Evolutionary conservation across 345 rosid genomes (phyloP), one percentile per base, ranked within the genome.

Genomic region (Acer yangbiense): DNA sequence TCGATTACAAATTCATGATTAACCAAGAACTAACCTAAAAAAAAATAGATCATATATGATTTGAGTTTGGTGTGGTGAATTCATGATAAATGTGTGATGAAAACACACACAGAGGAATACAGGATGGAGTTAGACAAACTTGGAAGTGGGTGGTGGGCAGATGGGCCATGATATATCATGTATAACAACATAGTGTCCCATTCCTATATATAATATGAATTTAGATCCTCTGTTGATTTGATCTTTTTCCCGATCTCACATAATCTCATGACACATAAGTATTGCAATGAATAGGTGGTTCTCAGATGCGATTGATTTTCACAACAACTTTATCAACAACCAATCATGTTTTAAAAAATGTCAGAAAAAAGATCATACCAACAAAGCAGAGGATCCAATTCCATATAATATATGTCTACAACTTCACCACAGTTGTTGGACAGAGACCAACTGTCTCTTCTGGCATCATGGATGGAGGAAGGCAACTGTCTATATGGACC

Each of bases 81-180:
- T 14, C 18, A 25, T 20, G 41, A 9, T 61, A 9, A 18, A 55
- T 0, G 16, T 50, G 4, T 29, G 23, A 29, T 73, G 71, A 11
- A 62, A 12, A 32, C 32, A n/a, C 46, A 43, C 82, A 92, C 94
- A 35, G 39, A 35, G 39, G 39, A 35, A 35, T 35, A 35, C 39
- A 35, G 98, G 97, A 90, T 57, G 97, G 95, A 27, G 55, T 95
- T 50, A 79, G 89, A 65, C 98, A 93, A 71, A 35, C 85, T 91
- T 69, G 79, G 61, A 72, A 93, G 84, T 7, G 97, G 92, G 50
- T 93, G 97, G 97, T 35, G 39, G 39, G 94, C 98, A 9, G 95
- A 95, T 76, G 97, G 97, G 48, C 95, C 98, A 2, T 66, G 92
- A 0, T 91, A 90, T 74, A 82, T 91, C 1, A 35, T 35, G 3